A percentile compares a stretch with the other conserved stretches of the same genome.
Evolutionary conservation across 768 basidiomycete species (phyloP).

Genomic region (Lyophyllum atratum): DNA sequence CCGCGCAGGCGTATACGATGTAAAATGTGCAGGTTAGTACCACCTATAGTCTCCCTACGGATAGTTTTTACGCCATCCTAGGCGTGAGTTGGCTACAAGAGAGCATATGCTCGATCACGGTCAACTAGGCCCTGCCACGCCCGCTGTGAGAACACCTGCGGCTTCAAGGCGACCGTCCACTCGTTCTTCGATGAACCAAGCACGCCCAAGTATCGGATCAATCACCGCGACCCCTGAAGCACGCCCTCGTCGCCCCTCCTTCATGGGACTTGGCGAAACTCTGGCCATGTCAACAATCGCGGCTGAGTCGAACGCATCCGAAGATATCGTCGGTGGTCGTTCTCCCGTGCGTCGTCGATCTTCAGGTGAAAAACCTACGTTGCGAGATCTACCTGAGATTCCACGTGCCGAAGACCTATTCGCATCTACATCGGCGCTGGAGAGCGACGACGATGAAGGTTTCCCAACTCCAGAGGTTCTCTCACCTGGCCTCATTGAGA

Average conservation of each 20-base stretch:
- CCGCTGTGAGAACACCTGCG: constrained; percentile 48
- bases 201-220: constrained; percentile 23
- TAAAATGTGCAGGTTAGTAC: constrained; percentile 81
- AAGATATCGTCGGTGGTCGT: constrained; percentile 5
- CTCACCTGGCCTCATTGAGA: constrained; percentile 1
- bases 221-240: constrained; percentile 14
- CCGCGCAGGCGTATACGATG: constrained; percentile 73
- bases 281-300: constrained; percentile 43
- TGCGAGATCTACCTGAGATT: constrained; percentile 16
- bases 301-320: constrained; percentile 21
- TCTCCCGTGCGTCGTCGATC: constrained; percentile 15
- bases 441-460: constrained; percentile 35
- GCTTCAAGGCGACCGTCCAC: constrained; percentile 24
- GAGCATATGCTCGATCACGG: constrained; percentile 95
- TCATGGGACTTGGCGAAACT: constrained; percentile 31
- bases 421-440: constrained; percentile 56
- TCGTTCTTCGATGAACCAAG: constrained; percentile 24
- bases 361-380: constrained; percentile 10
- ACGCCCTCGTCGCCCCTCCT: constrained; percentile 34
- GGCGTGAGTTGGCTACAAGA: constrained; percentile 84
- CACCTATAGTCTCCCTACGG: not conserved
- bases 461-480: not conserved
- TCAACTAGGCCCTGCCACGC: constrained; percentile 71
- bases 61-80: constrained; percentile 21
- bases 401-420: constrained; percentile 25